Base-by-base conservation (phyloP, 2,329 filamentous ascomycete species). In the Beauveria scarabaeidicola region DNA sequence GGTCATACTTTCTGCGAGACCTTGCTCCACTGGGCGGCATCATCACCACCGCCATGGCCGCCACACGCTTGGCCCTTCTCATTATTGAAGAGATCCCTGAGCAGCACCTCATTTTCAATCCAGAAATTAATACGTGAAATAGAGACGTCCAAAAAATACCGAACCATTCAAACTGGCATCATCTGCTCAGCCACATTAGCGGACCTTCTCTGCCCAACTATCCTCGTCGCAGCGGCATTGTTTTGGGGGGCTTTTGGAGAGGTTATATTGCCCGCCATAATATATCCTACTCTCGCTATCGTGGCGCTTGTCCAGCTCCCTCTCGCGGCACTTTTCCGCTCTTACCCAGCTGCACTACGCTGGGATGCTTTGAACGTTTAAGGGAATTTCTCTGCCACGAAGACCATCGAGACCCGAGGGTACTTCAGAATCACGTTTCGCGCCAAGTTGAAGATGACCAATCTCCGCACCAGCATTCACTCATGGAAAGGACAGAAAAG, bases 361-460 rank as follows among this genome's bases (percentile, higher is more conserved):
- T 58, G 17, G 56, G 38, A 5, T 58, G 56, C 23, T 58, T 58
- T 38, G 47, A 52, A n/a, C 23, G 56, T 19, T 38, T 58, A 0
- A 38, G 36, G 25, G 11, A 32, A n/a, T 58, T 44, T 46, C 27
- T 58, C 1, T 36, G 25, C 8, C 47, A 58, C 4, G 25, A 44
- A 9, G 56, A 58, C 5, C 38, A 52, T 27, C 1, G 17, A 11
- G 56, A 58, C 7, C 44, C 19, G 3, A 17, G 54, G 11, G 21
- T 57, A 15, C 38, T 44, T 1, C 21, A 10, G 19, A 25, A 11
- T 25, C 4, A 21, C 25, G 7, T 2, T 9, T 10, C 15, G 11
- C 11, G 10, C 19, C 21, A 17, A 21, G 44, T 27, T 9, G n/a
- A n/a, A 43, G 40, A 9, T n/a, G 40, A 0, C 0, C 40, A 4